Base-by-base conservation (phyloP, 2,329 filamentous ascomycete species). In the Exophiala bonariae region DNA sequence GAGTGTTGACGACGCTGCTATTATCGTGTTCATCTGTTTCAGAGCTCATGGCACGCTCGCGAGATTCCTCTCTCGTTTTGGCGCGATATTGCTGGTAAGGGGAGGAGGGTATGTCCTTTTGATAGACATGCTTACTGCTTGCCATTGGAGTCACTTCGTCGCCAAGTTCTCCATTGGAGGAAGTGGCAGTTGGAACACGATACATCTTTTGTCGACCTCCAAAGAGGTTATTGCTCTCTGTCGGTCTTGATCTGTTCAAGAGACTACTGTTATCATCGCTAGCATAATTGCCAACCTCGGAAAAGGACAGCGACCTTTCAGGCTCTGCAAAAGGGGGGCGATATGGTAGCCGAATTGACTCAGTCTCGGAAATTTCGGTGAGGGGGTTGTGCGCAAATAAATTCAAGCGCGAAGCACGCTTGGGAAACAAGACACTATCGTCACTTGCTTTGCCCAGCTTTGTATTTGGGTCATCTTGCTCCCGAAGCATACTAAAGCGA, bases 161-260 rank as follows among this genome's bases (percentile, higher is more conserved):
- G 13, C 23, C 33, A n/a, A 55, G 41, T n/a, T 56, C 49, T 23
- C 41, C 50, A n/a, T 39, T 44, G 10, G 56, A 56, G 11, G 44
- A 45, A 14, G 34, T 32, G 10, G 76, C 76, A 3, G 73, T 74
- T 1, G 87, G 77, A 55, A 96, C 87, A 66, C 89, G 91, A 68
- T 95, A 97, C 30, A 97, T 85, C 71, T 97, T 97, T 66, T 97
- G 93, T 35, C 93, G 83, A 13, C 93, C 93, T 47, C 93, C 93
- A 68, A 99, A 99, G 47, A 99, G 69, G 58, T 88, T 86, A 63
- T 97, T 99, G 36, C 92, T 90, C 63, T 97, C 92, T 1, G 81
- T 84, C 0, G 89, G 90, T 58, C 91, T 85, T 6, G 86, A 76
- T 41, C 93, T 80, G 59, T 77, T 85, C 87, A 97, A 92, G n/a